A percentile compares a stretch with the other conserved stretches of the same genome.
Evolutionary conservation across 257 asterid genomes (phyloP).

Genomic region (Nicotiana knightiana): DNA sequence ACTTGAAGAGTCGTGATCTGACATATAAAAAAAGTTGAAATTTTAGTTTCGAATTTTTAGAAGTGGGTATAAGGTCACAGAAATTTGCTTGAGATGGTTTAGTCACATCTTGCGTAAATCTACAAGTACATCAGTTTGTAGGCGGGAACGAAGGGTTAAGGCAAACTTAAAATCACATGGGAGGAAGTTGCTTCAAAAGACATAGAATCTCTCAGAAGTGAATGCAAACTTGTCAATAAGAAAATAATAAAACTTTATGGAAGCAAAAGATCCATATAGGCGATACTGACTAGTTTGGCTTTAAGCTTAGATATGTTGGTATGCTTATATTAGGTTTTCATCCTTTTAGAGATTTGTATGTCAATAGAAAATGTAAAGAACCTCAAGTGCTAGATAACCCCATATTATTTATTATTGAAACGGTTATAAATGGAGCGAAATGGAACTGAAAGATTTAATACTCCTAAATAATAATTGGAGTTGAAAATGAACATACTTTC

Average conservation of each 20-base stretch:
- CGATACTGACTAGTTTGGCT: not conserved
- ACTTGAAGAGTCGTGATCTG: no score
- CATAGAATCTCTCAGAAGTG: not conserved
- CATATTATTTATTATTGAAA: not conserved
- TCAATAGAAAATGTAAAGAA: not conserved
- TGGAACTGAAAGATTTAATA: no score
- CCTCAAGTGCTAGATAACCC: not conserved
- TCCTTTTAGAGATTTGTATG: not conserved
- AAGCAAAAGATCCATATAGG: not conserved
- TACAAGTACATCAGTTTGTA: not conserved
- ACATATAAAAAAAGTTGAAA: no score
- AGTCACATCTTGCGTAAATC: not conserved
- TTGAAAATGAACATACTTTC: no score
- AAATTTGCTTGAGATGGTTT: not conserved
- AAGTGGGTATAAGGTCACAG: not conserved
- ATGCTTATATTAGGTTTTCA: not conserved
- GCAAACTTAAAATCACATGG: not conserved
- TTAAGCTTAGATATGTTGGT: not conserved
- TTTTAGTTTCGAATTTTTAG: not conserved
- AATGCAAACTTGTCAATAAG: not conserved
- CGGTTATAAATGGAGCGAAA: not conserved
- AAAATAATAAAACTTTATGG: not conserved
- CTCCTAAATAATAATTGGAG: no score
- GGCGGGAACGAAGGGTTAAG: not conserved
- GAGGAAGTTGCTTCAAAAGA: not conserved